Evolutionary conservation across 768 basidiomycete genomes (phyloP).

Genomic region (Xanthoconium purpureum): DNA sequence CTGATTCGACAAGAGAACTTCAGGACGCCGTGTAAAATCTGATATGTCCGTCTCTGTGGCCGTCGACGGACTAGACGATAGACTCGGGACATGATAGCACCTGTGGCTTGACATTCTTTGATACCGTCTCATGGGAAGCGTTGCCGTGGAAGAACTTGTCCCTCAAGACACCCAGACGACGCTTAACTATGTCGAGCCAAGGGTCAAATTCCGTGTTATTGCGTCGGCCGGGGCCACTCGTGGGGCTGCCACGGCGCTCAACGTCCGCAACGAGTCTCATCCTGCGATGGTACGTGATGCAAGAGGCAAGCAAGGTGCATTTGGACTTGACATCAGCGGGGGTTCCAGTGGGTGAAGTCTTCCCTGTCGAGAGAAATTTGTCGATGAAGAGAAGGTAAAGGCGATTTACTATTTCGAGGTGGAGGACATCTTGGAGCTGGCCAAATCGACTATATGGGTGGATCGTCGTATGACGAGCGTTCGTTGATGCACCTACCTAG

Average conservation of each 20-base stretch:
- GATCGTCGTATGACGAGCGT: too few relatives aligned
- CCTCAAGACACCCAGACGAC: neutral
- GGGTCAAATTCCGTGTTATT: neutral
- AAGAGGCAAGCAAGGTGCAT: neutral
- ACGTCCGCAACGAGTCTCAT: neutral
- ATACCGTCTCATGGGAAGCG: neutral
- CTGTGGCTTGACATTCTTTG: too few relatives aligned
- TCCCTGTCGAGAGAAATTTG: neutral
- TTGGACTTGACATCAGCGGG: neutral
- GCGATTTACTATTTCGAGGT: neutral
- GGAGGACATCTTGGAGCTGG: conserved; percentile 10
- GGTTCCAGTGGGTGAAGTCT: neutral
- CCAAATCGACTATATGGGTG: too few relatives aligned
- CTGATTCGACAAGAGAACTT: too few relatives aligned
- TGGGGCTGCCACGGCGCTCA: neutral
- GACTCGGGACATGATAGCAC: too few relatives aligned
- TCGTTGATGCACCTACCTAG: too few relatives aligned
- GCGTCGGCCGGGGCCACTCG: neutral
- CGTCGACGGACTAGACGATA: too few relatives aligned
- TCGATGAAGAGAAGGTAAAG: neutral
- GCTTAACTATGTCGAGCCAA: neutral
- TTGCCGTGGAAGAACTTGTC: neutral
- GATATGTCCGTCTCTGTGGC: too few relatives aligned
- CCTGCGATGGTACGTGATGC: neutral
- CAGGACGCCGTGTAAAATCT: too few relatives aligned